A percentile compares a stretch with the other conserved stretches of the same genome.
These are phyloP conservation scores for Xylaria digitata DNA, from an alignment of 2,329 filamentous ascomycete genomes.

Conservation along the genomic window DNA sequence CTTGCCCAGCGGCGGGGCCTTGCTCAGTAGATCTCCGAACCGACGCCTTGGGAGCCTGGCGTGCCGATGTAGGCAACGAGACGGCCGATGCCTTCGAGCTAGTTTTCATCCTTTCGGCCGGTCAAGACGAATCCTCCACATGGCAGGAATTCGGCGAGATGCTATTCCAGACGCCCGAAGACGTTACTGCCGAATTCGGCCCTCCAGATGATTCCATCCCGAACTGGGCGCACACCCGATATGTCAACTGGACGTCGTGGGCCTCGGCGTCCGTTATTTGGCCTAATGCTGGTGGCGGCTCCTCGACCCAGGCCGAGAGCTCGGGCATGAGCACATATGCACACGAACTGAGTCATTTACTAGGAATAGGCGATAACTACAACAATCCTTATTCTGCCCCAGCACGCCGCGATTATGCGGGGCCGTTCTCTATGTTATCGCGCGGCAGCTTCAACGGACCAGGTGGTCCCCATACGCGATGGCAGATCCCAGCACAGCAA, in stretches of 20 bases:
- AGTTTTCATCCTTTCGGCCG: conserved; percentile 65
- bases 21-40: conserved; percentile 62
- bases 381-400: conserved; percentile 64
- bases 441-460: conserved; percentile 65
- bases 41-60: conserved; percentile 62
- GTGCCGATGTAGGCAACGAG: conserved; percentile 62
- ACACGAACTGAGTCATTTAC: conserved; percentile 63
- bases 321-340: conserved; percentile 65
- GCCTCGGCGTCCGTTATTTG: conserved; percentile 62
- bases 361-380: conserved; percentile 66
- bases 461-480: conserved; percentile 63
- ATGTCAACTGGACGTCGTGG: conserved; percentile 66
- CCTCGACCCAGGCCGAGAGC: conserved; percentile 64
- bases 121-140: conserved; percentile 65
- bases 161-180: conserved; percentile 59
- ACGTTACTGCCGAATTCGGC: conserved; percentile 61
- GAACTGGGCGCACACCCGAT: conserved; percentile 62
- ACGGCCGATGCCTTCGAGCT: conserved; percentile 61
- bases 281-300: conserved; percentile 65
- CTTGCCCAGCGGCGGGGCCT: conserved; percentile 56
- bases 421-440: conserved; percentile 65
- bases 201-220: conserved; percentile 57
- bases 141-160: conserved; percentile 69
- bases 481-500: conserved; percentile 62
- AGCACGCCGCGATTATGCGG: conserved; percentile 60